phyloP scores from a whole-genome alignment of 306 rosid species.

The Chamaecrista fasciculata region DNA sequence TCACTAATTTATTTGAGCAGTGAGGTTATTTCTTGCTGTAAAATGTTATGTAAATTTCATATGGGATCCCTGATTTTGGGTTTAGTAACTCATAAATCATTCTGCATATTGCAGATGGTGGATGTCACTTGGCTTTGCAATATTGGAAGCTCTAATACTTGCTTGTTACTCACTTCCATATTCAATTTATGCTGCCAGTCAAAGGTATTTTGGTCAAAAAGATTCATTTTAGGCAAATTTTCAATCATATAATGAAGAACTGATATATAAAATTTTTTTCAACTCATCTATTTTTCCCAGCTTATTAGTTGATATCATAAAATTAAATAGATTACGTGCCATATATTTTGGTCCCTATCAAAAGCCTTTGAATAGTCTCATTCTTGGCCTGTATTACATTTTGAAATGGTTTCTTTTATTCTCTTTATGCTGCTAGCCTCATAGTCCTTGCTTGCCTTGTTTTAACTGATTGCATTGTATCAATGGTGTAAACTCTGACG shows the following conservation, averaged over 20 bases:
- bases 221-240: constrained; percentile 13
- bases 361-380: constrained; percentile 20
- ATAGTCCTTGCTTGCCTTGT: constrained; percentile 17
- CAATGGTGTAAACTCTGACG: not conserved
- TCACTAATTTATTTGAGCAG: constrained; percentile 61
- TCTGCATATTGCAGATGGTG: constrained; percentile 75
- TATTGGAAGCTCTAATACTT: constrained; percentile 76
- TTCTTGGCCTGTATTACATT: constrained; percentile 15
- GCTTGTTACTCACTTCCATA: constrained; percentile 92
- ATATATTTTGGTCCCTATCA: not conserved
- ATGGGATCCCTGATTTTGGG: constrained; percentile 26
- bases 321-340: constrained; percentile 21
- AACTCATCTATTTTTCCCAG: not conserved
- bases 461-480: constrained; percentile 2
- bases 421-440: constrained; percentile 17
- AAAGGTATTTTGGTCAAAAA: constrained; percentile 53
- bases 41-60: constrained; percentile 19
- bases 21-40: constrained; percentile 49
- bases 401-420: not conserved
- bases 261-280: constrained; percentile 15
- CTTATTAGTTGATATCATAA: constrained; percentile 5
- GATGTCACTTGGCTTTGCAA: constrained; percentile 96
- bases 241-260: constrained; percentile 1
- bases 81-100: constrained; percentile 29
- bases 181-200: constrained; percentile 73